Evolutionary conservation across 371 early-diverging fungal species (phyloP).

Genomic region (Entomophthora muscae): DNA sequence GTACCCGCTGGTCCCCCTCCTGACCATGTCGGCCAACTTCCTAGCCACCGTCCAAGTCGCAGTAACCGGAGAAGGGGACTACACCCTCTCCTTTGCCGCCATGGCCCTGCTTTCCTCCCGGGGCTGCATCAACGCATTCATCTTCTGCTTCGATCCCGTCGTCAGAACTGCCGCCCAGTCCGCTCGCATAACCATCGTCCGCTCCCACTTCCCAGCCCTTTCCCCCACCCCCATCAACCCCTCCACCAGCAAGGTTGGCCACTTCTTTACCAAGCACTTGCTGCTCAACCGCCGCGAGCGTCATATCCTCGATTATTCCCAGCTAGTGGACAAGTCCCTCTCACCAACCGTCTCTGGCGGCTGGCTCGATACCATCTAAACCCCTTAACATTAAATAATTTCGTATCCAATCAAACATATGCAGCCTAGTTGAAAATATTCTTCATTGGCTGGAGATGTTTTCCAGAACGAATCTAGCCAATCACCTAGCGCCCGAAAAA

Average conservation of each 20-base stretch:
- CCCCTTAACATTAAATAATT: too few species aligned
- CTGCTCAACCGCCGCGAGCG: too few species aligned
- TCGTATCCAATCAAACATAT: too few species aligned
- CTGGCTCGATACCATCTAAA: too few species aligned
- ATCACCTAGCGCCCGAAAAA: too few species aligned
- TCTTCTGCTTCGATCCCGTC: constrained; percentile 6
- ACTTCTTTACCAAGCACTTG: too few species aligned
- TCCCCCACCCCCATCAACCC: neutral
- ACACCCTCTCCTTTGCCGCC: neutral
- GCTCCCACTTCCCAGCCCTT: neutral
- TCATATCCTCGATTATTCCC: too few species aligned
- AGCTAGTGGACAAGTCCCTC: too few species aligned
- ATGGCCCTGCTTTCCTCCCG: neutral
- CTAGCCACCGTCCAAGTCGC: neutral
- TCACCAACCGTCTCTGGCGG: too few species aligned
- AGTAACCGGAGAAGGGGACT: neutral
- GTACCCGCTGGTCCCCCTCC: neutral
- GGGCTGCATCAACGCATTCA: neutral
- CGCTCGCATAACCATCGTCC: neutral
- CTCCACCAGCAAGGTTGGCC: neutral
- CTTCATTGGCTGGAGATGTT: too few species aligned
- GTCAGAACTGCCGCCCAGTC: neutral
- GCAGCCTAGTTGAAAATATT: too few species aligned
- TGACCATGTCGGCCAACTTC: neutral
- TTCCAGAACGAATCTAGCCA: too few species aligned